Evolutionary conservation across 345 rosid species (phyloP).

Genomic region (Hibiscus mutabilis): DNA sequence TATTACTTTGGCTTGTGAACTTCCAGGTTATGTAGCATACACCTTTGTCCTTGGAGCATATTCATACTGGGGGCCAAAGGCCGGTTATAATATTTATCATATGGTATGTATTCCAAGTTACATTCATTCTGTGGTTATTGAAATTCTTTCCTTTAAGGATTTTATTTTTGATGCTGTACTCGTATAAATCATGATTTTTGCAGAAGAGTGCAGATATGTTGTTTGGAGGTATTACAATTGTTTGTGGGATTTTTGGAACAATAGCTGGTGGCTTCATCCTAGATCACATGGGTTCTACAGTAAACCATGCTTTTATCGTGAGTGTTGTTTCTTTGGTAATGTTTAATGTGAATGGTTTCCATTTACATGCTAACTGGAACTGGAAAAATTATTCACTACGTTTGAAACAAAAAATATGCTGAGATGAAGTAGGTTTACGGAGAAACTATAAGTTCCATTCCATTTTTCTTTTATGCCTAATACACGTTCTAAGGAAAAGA

Average conservation of each 20-base stretch:
- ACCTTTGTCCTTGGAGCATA: slow-evolving; percentile 94
- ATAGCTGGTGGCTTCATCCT: slow-evolving; percentile 69
- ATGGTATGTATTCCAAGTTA: slow-evolving; percentile 43
- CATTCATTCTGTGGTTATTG: not conserved
- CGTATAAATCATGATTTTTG: slow-evolving; percentile 7
- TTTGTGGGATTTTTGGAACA: slow-evolving; percentile 84
- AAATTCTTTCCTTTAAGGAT: not conserved
- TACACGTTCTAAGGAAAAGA: not conserved
- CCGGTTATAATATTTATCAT: slow-evolving; percentile 81
- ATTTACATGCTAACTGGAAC: not conserved
- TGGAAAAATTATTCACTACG: not conserved
- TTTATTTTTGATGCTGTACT: not conserved
- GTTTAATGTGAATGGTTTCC: not conserved
- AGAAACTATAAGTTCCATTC: not conserved
- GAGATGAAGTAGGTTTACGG: not conserved
- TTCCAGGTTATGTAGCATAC: slow-evolving; percentile 74
- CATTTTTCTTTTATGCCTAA: too few relatives aligned
- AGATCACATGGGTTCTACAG: slow-evolving; percentile 60
- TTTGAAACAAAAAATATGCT: not conserved
- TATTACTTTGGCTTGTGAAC: not conserved
- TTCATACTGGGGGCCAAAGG: slow-evolving; percentile 98
- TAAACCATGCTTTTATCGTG: slow-evolving; percentile 88
- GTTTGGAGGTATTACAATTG: slow-evolving; percentile 81
- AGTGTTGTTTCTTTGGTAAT: slow-evolving; percentile 7
- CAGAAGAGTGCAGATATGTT: slow-evolving; percentile 72